Conservation (phyloP, 2,329 filamentous ascomycete genomes). For the Colletotrichum agaves region DNA sequence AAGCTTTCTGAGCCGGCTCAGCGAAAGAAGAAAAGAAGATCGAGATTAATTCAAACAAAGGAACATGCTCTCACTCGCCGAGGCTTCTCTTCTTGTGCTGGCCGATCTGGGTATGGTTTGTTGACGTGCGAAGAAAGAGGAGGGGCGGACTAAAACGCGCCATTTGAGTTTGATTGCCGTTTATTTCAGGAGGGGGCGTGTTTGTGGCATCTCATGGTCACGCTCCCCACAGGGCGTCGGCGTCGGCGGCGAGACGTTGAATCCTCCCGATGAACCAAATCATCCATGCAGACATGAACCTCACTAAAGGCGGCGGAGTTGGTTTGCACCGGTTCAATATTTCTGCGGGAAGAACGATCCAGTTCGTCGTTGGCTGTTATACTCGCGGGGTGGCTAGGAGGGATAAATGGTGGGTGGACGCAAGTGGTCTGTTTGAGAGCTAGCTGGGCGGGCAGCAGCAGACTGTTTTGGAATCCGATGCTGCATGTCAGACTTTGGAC, state of each 20-base stretch:
- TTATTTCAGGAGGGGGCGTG: conserved; percentile 22
- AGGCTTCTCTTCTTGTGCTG: not conserved
- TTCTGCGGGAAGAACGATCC: conserved; percentile 3
- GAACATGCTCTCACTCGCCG: not conserved
- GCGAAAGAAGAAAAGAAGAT: too few relatives aligned
- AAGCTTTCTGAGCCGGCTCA: not conserved
- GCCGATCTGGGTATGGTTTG: not conserved
- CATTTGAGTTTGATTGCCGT: conserved; percentile 18
- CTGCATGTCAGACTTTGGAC: conserved; percentile 36
- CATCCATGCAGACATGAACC: conserved; percentile 30
- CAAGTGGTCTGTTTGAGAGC: conserved; percentile 23
- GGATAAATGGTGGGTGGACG: too few relatives aligned
- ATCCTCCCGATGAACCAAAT: conserved; percentile 38
- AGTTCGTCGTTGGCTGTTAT: not conserved
- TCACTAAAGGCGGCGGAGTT: conserved; percentile 18
- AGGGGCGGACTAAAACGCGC: conserved; percentile 9
- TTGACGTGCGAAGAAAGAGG: not conserved
- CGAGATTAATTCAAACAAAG: too few relatives aligned
- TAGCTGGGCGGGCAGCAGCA: conserved; percentile 15
- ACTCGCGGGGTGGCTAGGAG: too few relatives aligned
- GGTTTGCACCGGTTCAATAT: conserved; percentile 18
- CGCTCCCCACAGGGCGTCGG: conserved; percentile 22
- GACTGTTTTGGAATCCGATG: conserved; percentile 32
- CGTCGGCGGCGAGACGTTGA: conserved; percentile 34
- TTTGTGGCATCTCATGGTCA: conserved; percentile 17